phyloP scores from a whole-genome alignment of 768 basidiomycete species.

The Rhizopogon vesiculosus region DNA sequence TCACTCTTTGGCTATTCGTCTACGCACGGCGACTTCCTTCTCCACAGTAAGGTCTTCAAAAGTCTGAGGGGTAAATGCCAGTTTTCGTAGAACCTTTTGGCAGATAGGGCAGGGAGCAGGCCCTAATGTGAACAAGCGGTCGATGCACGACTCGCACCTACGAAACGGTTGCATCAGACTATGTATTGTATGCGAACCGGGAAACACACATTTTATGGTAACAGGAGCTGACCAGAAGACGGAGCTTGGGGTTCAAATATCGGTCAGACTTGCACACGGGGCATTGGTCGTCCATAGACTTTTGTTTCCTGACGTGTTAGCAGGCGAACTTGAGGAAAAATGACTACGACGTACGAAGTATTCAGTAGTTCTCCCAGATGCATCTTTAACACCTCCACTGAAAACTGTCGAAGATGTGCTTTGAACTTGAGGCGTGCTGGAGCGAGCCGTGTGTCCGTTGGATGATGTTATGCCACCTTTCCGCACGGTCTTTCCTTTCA shows the following conservation, averaged over 20 bases:
- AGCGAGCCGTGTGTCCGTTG: constrained; percentile 44
- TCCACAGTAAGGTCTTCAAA: constrained; percentile 92
- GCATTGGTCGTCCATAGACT: constrained; percentile 93
- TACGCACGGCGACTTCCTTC: constrained; percentile 88
- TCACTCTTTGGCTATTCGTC: constrained; percentile 87
- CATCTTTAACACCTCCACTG: constrained; percentile 83
- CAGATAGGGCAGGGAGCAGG: constrained; percentile 97
- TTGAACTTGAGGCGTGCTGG: constrained; percentile 63
- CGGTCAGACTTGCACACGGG: constrained; percentile 97
- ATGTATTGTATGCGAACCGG: not conserved
- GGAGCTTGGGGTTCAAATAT: constrained; percentile 90
- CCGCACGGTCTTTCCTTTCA: constrained; percentile 72
- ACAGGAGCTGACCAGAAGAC: constrained; percentile 91
- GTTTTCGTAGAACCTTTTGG: constrained; percentile 78
- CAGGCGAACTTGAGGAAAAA: not conserved
- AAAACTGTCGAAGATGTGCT: constrained; percentile 72
- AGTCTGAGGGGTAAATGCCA: constrained; percentile 93
- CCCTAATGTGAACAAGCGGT: constrained; percentile 91
- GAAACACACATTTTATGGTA: constrained; percentile 91
- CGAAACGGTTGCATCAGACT: constrained; percentile 2
- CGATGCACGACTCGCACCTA: constrained; percentile 99
- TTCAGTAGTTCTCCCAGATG: constrained; percentile 75
- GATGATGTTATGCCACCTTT: constrained; percentile 51
- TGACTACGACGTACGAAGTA: constrained; percentile 57
- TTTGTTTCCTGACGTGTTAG: not conserved